These are phyloP conservation scores for Licmophora abbreviata DNA, from an alignment of 108 stramenopile genomes.

Conservation along the genomic window DNA sequence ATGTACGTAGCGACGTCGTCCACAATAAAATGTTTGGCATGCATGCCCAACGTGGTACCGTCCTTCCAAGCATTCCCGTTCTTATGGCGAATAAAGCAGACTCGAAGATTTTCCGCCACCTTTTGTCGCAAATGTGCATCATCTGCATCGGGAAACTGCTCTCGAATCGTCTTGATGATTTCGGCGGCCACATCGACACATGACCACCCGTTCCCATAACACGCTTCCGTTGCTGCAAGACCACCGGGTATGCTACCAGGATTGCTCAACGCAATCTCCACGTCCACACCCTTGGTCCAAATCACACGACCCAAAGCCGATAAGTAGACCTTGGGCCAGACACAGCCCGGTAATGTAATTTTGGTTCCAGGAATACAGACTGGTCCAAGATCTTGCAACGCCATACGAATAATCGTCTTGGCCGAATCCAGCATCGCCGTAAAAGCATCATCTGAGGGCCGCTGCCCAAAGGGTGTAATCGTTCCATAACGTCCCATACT, in stretches of 20 bases:
- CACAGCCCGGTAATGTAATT: constrained; percentile 20
- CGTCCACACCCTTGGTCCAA: constrained; percentile 25
- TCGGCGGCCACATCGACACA: constrained; percentile 52
- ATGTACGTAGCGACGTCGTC: constrained; percentile 35
- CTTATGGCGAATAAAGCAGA: constrained; percentile 26
- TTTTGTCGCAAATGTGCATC: constrained; percentile 19
- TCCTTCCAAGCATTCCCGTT: constrained; percentile 15
- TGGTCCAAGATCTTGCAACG: constrained; percentile 41
- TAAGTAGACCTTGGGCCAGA: constrained; percentile 28
- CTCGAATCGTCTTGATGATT: constrained; percentile 27
- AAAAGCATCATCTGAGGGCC: constrained; percentile 38
- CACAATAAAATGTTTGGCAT: constrained; percentile 40
- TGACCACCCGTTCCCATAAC: constrained; percentile 57
- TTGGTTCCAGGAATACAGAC: constrained; percentile 26
- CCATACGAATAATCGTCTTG: constrained; percentile 20
- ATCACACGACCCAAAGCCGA: constrained; percentile 27
- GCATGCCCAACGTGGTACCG: constrained; percentile 40
- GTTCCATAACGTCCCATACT: constrained; percentile 34
- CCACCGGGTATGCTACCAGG: constrained; percentile 25
- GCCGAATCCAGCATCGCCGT: constrained; percentile 38
- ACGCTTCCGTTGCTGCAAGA: constrained; percentile 34
- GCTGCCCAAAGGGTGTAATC: constrained; percentile 12
- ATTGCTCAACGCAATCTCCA: constrained; percentile 40
- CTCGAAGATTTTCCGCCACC: constrained; percentile 26
- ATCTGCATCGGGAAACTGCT: constrained; percentile 20